Conservation (phyloP, 2,329 filamentous ascomycete species). For the Colletotrichum ledebouriae region DNA sequence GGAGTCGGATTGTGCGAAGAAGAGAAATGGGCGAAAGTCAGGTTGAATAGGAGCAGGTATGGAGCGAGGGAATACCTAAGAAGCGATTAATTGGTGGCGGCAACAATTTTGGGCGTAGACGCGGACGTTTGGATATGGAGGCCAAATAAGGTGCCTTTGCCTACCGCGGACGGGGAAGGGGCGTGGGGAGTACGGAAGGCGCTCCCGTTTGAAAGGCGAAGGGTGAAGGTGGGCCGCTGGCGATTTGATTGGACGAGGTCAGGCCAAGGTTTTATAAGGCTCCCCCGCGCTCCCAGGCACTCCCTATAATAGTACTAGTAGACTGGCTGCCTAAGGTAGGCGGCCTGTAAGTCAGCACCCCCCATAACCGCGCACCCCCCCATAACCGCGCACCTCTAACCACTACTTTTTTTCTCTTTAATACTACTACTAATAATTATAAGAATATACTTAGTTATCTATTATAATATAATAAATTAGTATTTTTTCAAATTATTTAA, state of each 20-base stretch:
- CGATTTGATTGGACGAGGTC: conserved; percentile 27
- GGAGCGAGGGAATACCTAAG: background rate
- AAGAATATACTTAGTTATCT: too few relatives aligned
- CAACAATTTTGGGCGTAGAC: background rate
- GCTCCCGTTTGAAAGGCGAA: background rate
- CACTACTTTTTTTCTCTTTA: too few relatives aligned
- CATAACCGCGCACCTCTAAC: too few relatives aligned
- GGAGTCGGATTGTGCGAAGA: background rate
- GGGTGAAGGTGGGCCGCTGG: conserved; percentile 32
- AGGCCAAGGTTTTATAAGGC: conserved; percentile 10
- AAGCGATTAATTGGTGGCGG: background rate
- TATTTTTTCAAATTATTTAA: too few relatives aligned
- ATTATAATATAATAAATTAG: too few relatives aligned
- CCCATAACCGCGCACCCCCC: too few relatives aligned
- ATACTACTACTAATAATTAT: too few relatives aligned
- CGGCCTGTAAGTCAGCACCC: too few relatives aligned
- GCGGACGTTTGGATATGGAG: background rate
- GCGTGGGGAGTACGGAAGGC: background rate
- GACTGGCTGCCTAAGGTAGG: too few relatives aligned
- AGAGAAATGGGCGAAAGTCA: background rate
- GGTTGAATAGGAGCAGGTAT: background rate
- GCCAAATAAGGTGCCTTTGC: conserved; percentile 5
- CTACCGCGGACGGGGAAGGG: conserved; percentile 6
- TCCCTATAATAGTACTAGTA: too few relatives aligned
- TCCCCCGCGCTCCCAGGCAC: conserved; percentile 5